Base-by-base conservation (phyloP, 768 basidiomycete genomes). In the Albatrellus ellisii region DNA sequence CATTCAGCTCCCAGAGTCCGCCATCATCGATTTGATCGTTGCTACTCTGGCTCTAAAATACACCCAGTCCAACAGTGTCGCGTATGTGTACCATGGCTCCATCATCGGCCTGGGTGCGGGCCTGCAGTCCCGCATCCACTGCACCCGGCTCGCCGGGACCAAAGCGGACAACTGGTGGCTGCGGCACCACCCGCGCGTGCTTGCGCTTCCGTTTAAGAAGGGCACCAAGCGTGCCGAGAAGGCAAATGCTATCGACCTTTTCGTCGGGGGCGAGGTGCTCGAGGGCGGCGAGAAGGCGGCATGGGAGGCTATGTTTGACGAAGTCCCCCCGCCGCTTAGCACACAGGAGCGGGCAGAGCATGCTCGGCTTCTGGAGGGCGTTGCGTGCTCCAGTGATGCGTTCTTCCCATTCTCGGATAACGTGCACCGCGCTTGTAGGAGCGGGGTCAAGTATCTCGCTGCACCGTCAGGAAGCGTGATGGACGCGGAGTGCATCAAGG, bases 91-190 rank as follows among this genome's bases (percentile, higher is more conserved):
- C 54, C 81, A 77, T 54, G 95, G 95, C 10, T 78, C 91, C 11
- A 83, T 94, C 58, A 73, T 99, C 52, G 95, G 94, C 36, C 81
- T 97, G 36, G 95, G 95, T 26, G 95, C 95, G 0, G 95, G 94
- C 10, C 95, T 98, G 56, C 95, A 98, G 59, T 98, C 94, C 4
- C 86, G 95, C 29, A 99, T 99, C 56, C 95, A 99, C 68, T 99
- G 95, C 66, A 99, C 95, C 12, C 86, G 95, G 24, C 79, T 99
- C 34, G 95, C 95, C 2, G 95, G 95, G 3, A 76, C 80, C 39
- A 98, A 99, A 64, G 91, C 94, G n/a, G 95, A 99, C 64, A 72
- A 90, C 50, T 99, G 95, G 95, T 98, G 95, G 94, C 72, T 98
- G 42, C 81, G 95, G 10, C 91, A 98, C 66, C 91, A 98, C 64